Evolutionary conservation across 2,329 filamentous ascomycete species (phyloP).

Genomic region (Knoxdaviesia proteae): DNA sequence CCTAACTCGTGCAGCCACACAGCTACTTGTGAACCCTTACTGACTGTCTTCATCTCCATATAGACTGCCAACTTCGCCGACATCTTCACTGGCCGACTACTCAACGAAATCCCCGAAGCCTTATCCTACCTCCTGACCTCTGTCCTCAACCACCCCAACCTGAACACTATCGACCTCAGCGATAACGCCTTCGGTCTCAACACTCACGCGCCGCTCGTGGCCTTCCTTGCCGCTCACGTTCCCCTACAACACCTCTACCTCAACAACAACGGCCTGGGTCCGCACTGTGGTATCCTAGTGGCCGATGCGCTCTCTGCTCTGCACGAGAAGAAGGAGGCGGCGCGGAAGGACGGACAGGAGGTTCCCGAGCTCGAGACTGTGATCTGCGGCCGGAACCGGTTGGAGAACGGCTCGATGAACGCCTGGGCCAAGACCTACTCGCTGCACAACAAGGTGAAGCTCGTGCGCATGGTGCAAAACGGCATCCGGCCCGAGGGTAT

Average conservation of each 20-base stretch:
- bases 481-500: slow-evolving; percentile 92
- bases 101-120: slow-evolving; percentile 83
- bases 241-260: slow-evolving; percentile 87
- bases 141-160: slow-evolving; percentile 64
- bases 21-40: background rate
- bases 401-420: slow-evolving; percentile 91
- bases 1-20: background rate
- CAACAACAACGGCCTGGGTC: slow-evolving; percentile 95
- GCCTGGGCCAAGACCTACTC: slow-evolving; percentile 81
- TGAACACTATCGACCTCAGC: slow-evolving; percentile 85
- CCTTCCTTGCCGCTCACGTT: slow-evolving; percentile 72
- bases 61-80: slow-evolving; percentile 78
- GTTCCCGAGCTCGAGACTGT: slow-evolving; percentile 85
- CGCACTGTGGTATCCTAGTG: slow-evolving; percentile 71
- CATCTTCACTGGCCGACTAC: slow-evolving; percentile 87
- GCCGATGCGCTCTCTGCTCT: slow-evolving; percentile 72
- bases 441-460: slow-evolving; percentile 62
- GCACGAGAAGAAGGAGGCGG: slow-evolving; percentile 64
- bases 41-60: slow-evolving; percentile 3
- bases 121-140: slow-evolving; percentile 70
- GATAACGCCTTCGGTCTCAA: slow-evolving; percentile 97
- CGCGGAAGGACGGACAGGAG: slow-evolving; percentile 46
- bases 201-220: slow-evolving; percentile 77
- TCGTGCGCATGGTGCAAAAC: slow-evolving; percentile 95
- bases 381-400: slow-evolving; percentile 83